Evolutionary conservation across 495 filamentous ascomycete genomes (phyloP).

Genomic region (Talaromyces nanjingensis): DNA sequence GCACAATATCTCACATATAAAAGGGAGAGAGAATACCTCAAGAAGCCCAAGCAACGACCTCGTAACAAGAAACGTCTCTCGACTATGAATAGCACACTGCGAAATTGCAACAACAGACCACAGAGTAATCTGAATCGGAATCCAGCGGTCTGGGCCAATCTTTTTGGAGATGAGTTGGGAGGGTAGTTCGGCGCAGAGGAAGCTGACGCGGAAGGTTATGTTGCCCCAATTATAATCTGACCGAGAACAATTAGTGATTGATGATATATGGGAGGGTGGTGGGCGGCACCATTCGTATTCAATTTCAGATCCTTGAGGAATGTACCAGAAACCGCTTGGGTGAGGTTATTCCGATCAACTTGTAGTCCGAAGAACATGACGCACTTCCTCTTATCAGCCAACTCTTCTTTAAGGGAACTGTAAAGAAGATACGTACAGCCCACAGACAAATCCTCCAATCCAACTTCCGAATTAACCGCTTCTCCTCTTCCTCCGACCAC

Average conservation of each 20-base stretch:
- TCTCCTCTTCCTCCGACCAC: slow-evolving; percentile 44
- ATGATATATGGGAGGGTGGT: not conserved
- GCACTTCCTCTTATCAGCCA: slow-evolving; percentile 30
- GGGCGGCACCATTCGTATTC: slow-evolving; percentile 51
- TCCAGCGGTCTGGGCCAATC: slow-evolving; percentile 71
- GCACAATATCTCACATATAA: too few relatives aligned
- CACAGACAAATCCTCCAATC: slow-evolving; percentile 8
- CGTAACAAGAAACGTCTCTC: slow-evolving; percentile 52
- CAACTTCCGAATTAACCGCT: slow-evolving; percentile 36
- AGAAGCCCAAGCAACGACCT: slow-evolving; percentile 60
- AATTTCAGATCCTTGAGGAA: slow-evolving; percentile 54
- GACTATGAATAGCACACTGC: slow-evolving; percentile 54
- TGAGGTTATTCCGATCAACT: slow-evolving; percentile 69
- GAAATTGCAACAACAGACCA: slow-evolving; percentile 63
- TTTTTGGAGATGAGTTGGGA: slow-evolving; percentile 61
- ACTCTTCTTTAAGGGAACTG: too few relatives aligned
- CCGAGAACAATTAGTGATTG: too few relatives aligned
- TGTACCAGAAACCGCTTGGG: slow-evolving; percentile 64
- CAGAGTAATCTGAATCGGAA: slow-evolving; percentile 64
- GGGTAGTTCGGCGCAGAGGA: slow-evolving; percentile 46
- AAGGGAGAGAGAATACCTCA: too few relatives aligned
- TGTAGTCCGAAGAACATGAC: slow-evolving; percentile 81
- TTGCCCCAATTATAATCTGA: slow-evolving; percentile 27
- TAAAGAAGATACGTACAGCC: not conserved
- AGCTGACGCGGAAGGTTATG: slow-evolving; percentile 20